A percentile compares a stretch with the other conserved stretches of the same genome.
Evolutionary conservation across 768 basidiomycete species (phyloP).

Genomic region (Boletellus emodensis): DNA sequence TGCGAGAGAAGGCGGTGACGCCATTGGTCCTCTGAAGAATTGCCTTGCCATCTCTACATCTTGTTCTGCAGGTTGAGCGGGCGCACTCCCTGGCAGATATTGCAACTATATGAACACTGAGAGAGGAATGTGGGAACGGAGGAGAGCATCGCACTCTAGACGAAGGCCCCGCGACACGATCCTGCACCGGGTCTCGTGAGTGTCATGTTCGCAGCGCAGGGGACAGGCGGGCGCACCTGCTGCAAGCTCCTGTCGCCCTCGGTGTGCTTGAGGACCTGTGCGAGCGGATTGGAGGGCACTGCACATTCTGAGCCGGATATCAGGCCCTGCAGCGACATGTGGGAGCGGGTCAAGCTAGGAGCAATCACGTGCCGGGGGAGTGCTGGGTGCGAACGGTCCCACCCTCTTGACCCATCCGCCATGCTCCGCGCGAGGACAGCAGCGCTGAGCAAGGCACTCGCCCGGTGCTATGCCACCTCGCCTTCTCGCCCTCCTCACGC

Average conservation of each 20-base stretch:
- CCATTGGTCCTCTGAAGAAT: slow-evolving; percentile 59
- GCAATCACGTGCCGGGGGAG: slow-evolving; percentile 18
- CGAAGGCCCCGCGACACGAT: slow-evolving; percentile 70
- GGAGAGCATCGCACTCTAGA: slow-evolving; percentile 47
- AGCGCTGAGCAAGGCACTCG: slow-evolving; percentile 30
- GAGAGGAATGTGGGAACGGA: not conserved
- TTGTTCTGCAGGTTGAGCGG: slow-evolving; percentile 49
- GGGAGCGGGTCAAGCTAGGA: not conserved
- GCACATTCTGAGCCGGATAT: slow-evolving; percentile 91
- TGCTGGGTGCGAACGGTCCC: not conserved
- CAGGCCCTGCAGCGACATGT: slow-evolving; percentile 74
- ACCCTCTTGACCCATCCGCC: not conserved
- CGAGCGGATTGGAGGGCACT: slow-evolving; percentile 76
- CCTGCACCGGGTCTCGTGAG: slow-evolving; percentile 39
- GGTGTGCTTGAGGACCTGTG: slow-evolving; percentile 85
- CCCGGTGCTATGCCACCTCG: slow-evolving; percentile 49
- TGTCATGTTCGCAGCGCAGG: not conserved
- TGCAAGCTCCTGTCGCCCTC: slow-evolving; percentile 87
- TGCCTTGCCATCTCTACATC: slow-evolving; percentile 74
- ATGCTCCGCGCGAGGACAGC: slow-evolving; percentile 22
- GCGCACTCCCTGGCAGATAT: slow-evolving; percentile 62
- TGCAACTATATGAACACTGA: slow-evolving; percentile 50
- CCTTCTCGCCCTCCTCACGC: slow-evolving; percentile 56
- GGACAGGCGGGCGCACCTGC: slow-evolving; percentile 47
- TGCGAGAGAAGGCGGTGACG: slow-evolving; percentile 32